These are phyloP conservation scores for Hyaloscypha finlandica DNA, from an alignment of 495 filamentous ascomycete genomes.

Conservation along the genomic window DNA sequence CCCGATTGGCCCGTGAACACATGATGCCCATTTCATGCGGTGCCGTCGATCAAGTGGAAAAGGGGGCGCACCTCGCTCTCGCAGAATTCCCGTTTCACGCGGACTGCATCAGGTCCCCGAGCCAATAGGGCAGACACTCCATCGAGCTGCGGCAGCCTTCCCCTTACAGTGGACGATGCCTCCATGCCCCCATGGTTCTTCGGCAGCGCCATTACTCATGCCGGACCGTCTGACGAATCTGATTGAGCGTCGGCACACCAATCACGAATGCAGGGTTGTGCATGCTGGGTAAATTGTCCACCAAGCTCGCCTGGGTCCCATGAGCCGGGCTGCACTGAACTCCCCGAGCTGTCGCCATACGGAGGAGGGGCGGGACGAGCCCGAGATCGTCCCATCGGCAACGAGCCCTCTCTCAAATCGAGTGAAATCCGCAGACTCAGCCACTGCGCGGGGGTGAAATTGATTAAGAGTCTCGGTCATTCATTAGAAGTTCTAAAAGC, in stretches of 20 bases:
- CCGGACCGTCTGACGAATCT: not conserved
- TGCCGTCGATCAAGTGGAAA: not conserved
- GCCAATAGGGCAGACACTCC: no score
- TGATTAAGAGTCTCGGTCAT: not conserved
- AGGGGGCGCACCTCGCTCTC: not conserved
- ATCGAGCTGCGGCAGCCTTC: not conserved
- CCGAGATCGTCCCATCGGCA: slow-evolving; percentile 10
- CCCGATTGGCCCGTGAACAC: not conserved
- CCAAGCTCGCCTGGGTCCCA: not conserved
- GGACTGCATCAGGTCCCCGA: not conserved
- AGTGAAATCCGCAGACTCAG: not conserved
- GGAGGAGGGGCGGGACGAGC: not conserved
- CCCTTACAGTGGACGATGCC: no score
- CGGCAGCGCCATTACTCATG: not conserved
- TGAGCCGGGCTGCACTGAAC: not conserved
- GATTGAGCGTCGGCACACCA: not conserved
- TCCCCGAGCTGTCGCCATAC: not conserved
- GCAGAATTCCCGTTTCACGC: not conserved
- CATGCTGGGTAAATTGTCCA: not conserved
- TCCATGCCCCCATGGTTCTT: not conserved
- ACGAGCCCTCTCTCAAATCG: not conserved
- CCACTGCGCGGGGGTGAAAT: not conserved
- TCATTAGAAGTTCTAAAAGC: not conserved
- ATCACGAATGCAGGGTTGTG: not conserved
- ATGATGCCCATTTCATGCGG: not conserved